A percentile compares a stretch with the other conserved stretches of the same genome.
Conservation (phyloP, 345 rosid genomes). For the Syzygium oleosum region DNA sequence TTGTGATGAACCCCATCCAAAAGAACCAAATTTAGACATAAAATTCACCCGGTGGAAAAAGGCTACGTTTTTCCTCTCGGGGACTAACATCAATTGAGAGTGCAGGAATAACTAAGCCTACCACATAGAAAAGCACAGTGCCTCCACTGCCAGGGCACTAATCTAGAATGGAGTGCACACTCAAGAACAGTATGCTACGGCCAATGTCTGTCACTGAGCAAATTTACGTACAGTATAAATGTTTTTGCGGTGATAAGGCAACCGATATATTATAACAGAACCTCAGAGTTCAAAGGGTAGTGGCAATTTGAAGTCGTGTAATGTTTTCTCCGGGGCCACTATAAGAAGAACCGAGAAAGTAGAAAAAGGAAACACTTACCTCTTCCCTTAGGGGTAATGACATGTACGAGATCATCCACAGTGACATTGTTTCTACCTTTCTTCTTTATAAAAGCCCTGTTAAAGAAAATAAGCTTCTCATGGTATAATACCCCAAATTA, state of each 20-base stretch:
- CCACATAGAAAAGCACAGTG: background rate
- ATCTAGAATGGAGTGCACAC: background rate
- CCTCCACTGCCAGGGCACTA: background rate
- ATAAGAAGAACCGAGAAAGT: background rate
- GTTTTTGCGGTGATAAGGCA: background rate
- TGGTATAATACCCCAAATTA: background rate
- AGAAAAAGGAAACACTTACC: slow-evolving; percentile 19
- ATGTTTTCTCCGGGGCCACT: background rate
- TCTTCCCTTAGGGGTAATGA: slow-evolving; percentile 82
- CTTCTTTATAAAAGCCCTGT: slow-evolving; percentile 63
- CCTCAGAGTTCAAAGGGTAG: background rate
- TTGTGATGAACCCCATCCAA: background rate
- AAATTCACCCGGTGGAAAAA: background rate
- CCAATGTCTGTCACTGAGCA: background rate
- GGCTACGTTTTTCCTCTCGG: background rate
- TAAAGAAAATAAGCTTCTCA: background rate
- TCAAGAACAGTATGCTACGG: background rate
- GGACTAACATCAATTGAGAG: background rate
- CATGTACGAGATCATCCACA: slow-evolving; percentile 71
- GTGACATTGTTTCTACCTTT: slow-evolving; percentile 71
- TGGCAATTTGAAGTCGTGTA: background rate
- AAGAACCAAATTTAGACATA: background rate
- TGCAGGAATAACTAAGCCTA: background rate
- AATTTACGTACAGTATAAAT: background rate
- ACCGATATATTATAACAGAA: background rate